Percentiles rank a stretch among this genome's conserved stretches.
phyloP scores from a whole-genome alignment of 768 basidiomycete genomes.

The Suillus tomentosus region DNA sequence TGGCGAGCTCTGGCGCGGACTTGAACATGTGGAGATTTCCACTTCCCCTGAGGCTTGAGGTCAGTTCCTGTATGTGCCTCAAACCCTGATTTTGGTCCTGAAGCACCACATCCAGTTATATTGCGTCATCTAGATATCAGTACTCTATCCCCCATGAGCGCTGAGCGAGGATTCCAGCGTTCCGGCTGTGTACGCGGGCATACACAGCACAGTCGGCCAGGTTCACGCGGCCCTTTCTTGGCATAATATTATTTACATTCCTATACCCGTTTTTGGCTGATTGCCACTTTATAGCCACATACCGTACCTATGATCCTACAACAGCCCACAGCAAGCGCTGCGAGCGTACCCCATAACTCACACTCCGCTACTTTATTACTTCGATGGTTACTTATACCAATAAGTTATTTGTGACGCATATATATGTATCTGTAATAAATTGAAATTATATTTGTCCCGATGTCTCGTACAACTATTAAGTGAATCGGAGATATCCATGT shows the following conservation, averaged over 20 bases:
- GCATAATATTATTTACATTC: neutral
- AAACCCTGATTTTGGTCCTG: neutral
- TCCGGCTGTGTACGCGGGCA: neutral
- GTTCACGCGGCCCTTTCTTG: neutral
- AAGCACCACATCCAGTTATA: neutral
- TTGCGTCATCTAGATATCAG: no score
- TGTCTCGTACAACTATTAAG: neutral
- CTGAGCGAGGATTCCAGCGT: neutral
- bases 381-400: neutral
- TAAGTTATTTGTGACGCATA: neutral
- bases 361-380: neutral
- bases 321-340: neutral
- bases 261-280: neutral
- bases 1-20: slow-evolving; percentile 5
- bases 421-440: neutral
- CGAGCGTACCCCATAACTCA: neutral
- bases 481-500: neutral
- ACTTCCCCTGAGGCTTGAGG: neutral
- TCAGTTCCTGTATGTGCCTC: neutral
- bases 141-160: neutral
- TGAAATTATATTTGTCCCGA: neutral
- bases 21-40: slow-evolving; percentile 5
- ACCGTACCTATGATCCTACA: neutral
- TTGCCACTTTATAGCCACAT: neutral
- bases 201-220: neutral